Evolutionary conservation across 192 early-diverging fungal genomes (phyloP).

Genomic region (Coemansia furcata): DNA sequence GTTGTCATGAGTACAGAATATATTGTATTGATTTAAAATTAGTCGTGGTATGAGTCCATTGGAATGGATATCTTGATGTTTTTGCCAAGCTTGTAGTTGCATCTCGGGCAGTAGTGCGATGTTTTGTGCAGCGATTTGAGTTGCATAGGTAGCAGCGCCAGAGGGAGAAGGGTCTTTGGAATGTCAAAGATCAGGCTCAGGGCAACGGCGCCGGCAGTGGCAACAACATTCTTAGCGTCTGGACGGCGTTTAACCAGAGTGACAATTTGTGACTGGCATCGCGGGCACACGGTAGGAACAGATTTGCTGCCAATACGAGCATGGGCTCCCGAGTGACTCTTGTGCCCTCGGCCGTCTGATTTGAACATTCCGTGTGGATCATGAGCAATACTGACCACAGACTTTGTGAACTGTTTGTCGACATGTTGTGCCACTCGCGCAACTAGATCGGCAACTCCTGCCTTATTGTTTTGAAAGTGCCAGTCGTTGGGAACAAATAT

Average conservation of each 20-base stretch:
- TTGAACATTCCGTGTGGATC: constrained; percentile 44
- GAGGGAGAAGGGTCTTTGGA: constrained; percentile 26
- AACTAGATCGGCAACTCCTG: constrained; percentile 25
- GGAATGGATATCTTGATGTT: constrained; percentile 37
- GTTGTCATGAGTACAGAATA: not conserved
- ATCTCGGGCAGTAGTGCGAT: constrained; percentile 36
- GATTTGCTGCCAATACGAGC: constrained; percentile 34
- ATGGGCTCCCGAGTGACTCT: constrained; percentile 6
- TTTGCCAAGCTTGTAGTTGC: constrained; percentile 47
- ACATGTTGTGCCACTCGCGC: constrained; percentile 20
- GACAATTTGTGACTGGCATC: constrained; percentile 29
- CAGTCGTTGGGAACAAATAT: constrained; percentile 41
- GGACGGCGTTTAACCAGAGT: constrained; percentile 37
- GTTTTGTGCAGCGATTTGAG: constrained; percentile 30
- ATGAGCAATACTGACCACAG: constrained; percentile 30
- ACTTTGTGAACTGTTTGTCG: constrained; percentile 25
- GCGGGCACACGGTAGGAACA: constrained; percentile 31
- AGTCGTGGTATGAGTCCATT: not conserved
- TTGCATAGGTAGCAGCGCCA: constrained; percentile 43
- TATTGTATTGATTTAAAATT: not conserved
- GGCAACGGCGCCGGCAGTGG: constrained; percentile 28
- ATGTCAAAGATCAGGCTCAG: constrained; percentile 23
- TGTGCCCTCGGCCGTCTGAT: constrained; percentile 10
- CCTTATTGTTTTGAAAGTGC: constrained; percentile 20
- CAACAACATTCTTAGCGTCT: constrained; percentile 22